phyloP scores from a whole-genome alignment of 1,284 basidiomycete genomes.

The Peniophora sp. region DNA sequence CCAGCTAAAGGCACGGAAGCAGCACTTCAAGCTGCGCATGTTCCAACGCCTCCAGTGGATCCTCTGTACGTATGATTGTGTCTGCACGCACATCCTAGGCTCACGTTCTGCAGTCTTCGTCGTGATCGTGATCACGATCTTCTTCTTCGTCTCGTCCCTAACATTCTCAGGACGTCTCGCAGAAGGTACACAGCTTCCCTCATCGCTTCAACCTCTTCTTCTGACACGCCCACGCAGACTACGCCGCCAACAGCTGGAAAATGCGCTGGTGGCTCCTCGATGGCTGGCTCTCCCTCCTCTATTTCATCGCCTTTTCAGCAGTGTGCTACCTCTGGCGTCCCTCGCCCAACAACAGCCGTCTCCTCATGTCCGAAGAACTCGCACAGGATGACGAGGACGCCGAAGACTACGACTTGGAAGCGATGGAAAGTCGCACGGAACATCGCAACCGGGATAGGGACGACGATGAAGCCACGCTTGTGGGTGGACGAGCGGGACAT shows the following conservation, averaged over 20 bases:
- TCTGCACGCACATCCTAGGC: too few relatives aligned
- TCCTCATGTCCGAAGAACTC: constrained; percentile 80
- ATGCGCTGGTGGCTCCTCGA: constrained; percentile 95
- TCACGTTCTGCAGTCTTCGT: too few relatives aligned
- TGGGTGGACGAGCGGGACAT: constrained; percentile 47
- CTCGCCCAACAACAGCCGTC: constrained; percentile 86
- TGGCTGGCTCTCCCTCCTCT: constrained; percentile 88
- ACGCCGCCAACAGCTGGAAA: constrained; percentile 90
- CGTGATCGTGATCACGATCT: constrained; percentile 77
- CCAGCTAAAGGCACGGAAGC: constrained; percentile 79
- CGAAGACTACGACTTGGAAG: constrained; percentile 85
- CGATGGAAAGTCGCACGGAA: constrained; percentile 47
- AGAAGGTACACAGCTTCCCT: constrained; percentile 50
- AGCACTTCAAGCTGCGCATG: constrained; percentile 82
- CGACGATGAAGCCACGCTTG: constrained; percentile 59
- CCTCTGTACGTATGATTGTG: too few relatives aligned
- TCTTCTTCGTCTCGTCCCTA: constrained; percentile 90
- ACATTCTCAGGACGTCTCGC: constrained; percentile 86
- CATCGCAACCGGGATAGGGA: constrained; percentile 39
- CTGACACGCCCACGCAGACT: constrained; percentile 46
- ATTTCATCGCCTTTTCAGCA: constrained; percentile 70
- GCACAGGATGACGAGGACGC: constrained; percentile 89
- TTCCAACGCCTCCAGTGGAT: constrained; percentile 84
- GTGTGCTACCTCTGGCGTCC: constrained; percentile 95
- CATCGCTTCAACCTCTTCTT: background rate